A percentile compares a stretch with the other conserved stretches of the same genome.
Evolutionary conservation across 352 stramenopile genomes (phyloP).

Genomic region (Phytophthora hibernalis): DNA sequence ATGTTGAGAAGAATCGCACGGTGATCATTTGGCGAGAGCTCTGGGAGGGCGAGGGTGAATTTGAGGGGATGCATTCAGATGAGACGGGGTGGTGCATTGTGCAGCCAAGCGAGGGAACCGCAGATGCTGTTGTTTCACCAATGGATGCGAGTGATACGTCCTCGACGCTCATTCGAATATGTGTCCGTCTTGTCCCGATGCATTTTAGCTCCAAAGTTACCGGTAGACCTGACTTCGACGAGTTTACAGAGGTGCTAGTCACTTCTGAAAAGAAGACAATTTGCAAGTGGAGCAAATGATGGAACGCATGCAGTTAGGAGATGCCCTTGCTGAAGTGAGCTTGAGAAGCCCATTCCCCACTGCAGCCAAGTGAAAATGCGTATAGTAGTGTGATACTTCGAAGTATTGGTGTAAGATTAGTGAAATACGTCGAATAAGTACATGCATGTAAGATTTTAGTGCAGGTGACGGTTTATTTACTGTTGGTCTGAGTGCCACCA

Average conservation of each 20-base stretch:
- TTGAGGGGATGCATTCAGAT: constrained; percentile 33
- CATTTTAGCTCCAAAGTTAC: constrained; percentile 16
- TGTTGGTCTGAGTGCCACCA: too few relatives aligned
- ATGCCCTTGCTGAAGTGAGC: constrained; percentile 11
- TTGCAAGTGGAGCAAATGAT: constrained; percentile 35
- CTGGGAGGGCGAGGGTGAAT: constrained; percentile 41
- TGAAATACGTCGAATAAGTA: neutral
- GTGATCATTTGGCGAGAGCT: constrained; percentile 62
- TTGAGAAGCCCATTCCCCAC: neutral
- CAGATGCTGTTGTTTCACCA: neutral
- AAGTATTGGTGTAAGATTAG: too few relatives aligned
- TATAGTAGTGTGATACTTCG: neutral
- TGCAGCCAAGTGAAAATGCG: neutral
- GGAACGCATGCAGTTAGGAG: constrained; percentile 20
- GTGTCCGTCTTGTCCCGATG: constrained; percentile 33
- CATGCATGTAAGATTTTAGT: too few relatives aligned
- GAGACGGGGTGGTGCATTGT: constrained; percentile 34
- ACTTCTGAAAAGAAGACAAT: constrained; percentile 36
- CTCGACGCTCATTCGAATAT: constrained; percentile 28
- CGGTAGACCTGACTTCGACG: constrained; percentile 9
- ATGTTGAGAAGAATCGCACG: constrained; percentile 49
- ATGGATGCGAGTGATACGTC: neutral
- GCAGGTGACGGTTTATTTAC: too few relatives aligned
- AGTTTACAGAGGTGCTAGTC: constrained; percentile 34
- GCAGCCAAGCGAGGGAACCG: neutral